These are phyloP conservation scores for Scopulariopsis brevicaulis DNA, from an alignment of 2,329 filamentous ascomycete genomes.

Conservation along the genomic window DNA sequence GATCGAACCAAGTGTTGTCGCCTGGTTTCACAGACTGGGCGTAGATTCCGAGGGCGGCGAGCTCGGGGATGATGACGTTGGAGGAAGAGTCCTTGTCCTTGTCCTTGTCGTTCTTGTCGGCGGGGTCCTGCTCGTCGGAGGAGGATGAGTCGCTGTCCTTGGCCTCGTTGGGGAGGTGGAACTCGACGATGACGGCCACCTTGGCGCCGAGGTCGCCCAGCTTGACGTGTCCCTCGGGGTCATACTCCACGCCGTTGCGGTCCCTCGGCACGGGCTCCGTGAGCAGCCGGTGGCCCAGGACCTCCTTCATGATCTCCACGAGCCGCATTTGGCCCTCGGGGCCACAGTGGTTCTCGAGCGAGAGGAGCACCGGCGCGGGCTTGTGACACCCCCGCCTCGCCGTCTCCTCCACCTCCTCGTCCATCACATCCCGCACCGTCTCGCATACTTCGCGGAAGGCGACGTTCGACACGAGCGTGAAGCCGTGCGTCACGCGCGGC, in stretches of 20 bases:
- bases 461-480: conserved; percentile 55
- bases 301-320: conserved; percentile 53
- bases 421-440: conserved; percentile 50
- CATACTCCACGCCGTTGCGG: conserved; percentile 18
- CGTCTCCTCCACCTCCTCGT: conserved; percentile 39
- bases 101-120: conserved; percentile 38
- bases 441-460: conserved; percentile 54
- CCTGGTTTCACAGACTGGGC: conserved; percentile 58
- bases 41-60: conserved; percentile 55
- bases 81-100: conserved; percentile 36
- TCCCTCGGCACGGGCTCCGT: conserved; percentile 44
- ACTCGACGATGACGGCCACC: conserved; percentile 57
- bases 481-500: conserved; percentile 61
- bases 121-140: conserved; percentile 27
- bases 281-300: conserved; percentile 49
- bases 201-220: conserved; percentile 49
- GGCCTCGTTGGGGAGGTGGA: conserved; percentile 43
- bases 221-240: conserved; percentile 39
- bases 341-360: conserved; percentile 57
- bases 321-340: conserved; percentile 47
- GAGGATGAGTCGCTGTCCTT: conserved; percentile 14
- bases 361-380: conserved; percentile 49
- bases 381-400: conserved; percentile 17
- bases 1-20: conserved; percentile 54
- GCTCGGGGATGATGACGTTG: conserved; percentile 48